Percentiles rank a stretch among this genome's conserved stretches.
Conservation (phyloP, 768 basidiomycete genomes). For the Trametes elegans region DNA sequence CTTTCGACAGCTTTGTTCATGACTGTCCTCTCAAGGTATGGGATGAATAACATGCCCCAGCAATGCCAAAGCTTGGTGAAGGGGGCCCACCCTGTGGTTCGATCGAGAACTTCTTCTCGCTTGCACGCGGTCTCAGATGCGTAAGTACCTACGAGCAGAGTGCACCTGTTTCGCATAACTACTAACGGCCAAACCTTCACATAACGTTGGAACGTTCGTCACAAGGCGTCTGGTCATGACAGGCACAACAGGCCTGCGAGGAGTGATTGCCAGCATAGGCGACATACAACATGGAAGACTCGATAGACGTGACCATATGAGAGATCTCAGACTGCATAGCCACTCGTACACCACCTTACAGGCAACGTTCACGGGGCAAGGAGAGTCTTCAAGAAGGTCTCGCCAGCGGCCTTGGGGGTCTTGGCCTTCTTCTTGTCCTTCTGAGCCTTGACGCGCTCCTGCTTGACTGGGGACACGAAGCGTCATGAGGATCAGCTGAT, state of each 20-base stretch:
- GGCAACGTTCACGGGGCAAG: conserved; percentile 67
- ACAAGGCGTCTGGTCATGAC: background rate
- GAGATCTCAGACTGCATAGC: conserved; percentile 10
- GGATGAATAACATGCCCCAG: too few species aligned
- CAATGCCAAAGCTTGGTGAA: too few species aligned
- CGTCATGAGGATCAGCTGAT: background rate
- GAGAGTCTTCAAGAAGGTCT: conserved; percentile 81
- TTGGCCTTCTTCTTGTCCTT: conserved; percentile 65
- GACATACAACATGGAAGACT: conserved; percentile 20
- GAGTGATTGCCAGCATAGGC: conserved; percentile 15
- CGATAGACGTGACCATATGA: conserved; percentile 13
- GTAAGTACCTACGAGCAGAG: too few species aligned
- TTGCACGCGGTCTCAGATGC: too few species aligned
- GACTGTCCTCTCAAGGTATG: too few species aligned
- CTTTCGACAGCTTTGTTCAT: too few species aligned
- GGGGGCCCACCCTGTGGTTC: too few species aligned
- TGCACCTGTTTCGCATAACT: too few species aligned
- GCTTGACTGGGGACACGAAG: conserved; percentile 57
- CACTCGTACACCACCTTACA: conserved; percentile 7
- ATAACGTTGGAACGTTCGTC: too few species aligned
- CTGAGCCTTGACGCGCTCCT: conserved; percentile 66
- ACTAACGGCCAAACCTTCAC: too few species aligned
- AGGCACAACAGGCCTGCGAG: conserved; percentile 7
- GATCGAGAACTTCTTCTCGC: too few species aligned
- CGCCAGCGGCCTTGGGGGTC: conserved; percentile 61